Evolutionary conservation across 768 basidiomycete species (phyloP).

Genomic region (Suillus weaverae): DNA sequence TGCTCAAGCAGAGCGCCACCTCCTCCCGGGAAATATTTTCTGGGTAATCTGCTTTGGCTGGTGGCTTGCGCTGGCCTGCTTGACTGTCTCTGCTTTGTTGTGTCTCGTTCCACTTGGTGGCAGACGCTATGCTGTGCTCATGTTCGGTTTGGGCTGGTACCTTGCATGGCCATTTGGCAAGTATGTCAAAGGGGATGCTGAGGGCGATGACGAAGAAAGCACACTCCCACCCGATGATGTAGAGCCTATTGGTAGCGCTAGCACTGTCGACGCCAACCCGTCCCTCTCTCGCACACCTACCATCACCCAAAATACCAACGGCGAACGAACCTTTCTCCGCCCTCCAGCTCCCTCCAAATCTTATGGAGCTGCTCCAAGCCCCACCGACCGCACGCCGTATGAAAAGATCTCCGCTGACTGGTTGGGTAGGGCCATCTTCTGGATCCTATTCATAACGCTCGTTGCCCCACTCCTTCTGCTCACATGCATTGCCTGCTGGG

Average conservation of each 20-base stretch:
- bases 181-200: slow-evolving; percentile 85
- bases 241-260: slow-evolving; percentile 19
- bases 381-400: slow-evolving; percentile 21
- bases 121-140: slow-evolving; percentile 75
- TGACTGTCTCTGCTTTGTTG: slow-evolving; percentile 65
- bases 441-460: slow-evolving; percentile 70
- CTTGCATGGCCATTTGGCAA: slow-evolving; percentile 98
- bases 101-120: slow-evolving; percentile 80
- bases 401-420: slow-evolving; percentile 40
- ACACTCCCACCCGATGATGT: slow-evolving; percentile 34
- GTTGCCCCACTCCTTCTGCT: slow-evolving; percentile 88
- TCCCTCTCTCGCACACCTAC: slow-evolving; percentile 46
- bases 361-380: slow-evolving; percentile 60
- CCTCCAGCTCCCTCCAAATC: slow-evolving; percentile 48
- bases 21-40: slow-evolving; percentile 91
- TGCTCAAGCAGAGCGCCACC: slow-evolving; percentile 88
- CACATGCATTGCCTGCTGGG: slow-evolving; percentile 93
- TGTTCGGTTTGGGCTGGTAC: slow-evolving; percentile 95
- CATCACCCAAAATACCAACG: slow-evolving; percentile 48
- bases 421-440: slow-evolving; percentile 78
- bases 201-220: slow-evolving; percentile 43
- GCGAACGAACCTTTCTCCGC: slow-evolving; percentile 37
- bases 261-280: slow-evolving; percentile 28
- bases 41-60: slow-evolving; percentile 91
- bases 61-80: slow-evolving; percentile 82